Conservation (phyloP, 148 eudicot genomes). For the Fagopyrum homotropicum region DNA sequence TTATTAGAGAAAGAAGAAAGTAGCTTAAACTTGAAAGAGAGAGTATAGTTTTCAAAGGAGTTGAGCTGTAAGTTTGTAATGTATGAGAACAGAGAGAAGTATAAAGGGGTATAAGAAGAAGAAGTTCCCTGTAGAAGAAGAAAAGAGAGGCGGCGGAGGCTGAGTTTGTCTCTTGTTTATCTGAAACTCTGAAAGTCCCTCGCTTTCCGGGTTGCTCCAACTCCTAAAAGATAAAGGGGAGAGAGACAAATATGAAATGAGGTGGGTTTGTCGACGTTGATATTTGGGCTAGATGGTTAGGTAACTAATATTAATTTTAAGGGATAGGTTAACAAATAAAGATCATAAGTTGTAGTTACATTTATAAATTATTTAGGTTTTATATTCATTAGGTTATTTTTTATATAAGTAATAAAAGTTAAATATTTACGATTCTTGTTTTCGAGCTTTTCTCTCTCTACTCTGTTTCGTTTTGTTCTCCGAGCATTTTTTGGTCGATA, state of each 20-base stretch:
- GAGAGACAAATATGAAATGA: background rate
- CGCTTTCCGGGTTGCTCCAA: background rate
- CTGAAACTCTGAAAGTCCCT: background rate
- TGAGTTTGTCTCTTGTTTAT: background rate
- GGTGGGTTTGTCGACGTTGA: background rate
- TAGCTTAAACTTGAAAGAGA: background rate
- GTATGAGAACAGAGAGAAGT: background rate
- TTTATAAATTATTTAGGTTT: too few relatives aligned
- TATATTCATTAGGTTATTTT: too few relatives aligned
- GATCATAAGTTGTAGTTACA: too few relatives aligned
- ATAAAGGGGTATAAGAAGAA: background rate
- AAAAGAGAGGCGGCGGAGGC: constrained; percentile 1
- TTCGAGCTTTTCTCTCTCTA: too few relatives aligned
- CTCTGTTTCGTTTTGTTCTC: too few relatives aligned
- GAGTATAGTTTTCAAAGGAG: too few relatives aligned
- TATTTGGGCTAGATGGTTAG: background rate
- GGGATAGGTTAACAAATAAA: too few relatives aligned
- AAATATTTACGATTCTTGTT: too few relatives aligned
- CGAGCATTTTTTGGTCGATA: too few relatives aligned
- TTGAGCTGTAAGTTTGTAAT: background rate
- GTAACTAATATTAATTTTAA: too few relatives aligned
- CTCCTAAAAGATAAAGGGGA: background rate
- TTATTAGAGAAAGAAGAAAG: background rate
- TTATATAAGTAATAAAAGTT: too few relatives aligned
- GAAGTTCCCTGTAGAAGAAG: background rate